phyloP scores from a whole-genome alignment of 2,329 filamentous ascomycete genomes.

The Sporothrix pseudoabietina region DNA sequence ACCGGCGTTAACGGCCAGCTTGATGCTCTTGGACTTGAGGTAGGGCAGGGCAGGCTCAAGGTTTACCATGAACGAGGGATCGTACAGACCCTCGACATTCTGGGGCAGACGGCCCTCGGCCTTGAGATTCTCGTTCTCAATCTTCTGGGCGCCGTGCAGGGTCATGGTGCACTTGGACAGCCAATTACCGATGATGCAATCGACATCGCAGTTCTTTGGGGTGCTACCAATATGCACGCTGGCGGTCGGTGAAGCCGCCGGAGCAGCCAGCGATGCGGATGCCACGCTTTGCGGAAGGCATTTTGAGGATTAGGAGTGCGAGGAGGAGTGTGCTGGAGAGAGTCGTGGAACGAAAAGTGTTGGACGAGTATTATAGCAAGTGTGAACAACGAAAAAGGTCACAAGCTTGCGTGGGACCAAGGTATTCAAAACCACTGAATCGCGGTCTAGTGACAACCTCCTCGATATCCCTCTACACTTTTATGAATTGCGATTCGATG shows the following conservation, averaged over 20 bases:
- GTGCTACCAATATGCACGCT: slow-evolving; percentile 46
- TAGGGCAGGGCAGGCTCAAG: slow-evolving; percentile 40
- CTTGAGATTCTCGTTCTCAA: slow-evolving; percentile 33
- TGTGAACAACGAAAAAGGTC: not conserved
- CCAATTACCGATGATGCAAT: slow-evolving; percentile 42
- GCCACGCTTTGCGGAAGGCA: slow-evolving; percentile 38
- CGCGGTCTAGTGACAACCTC: not conserved
- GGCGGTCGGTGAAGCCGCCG: slow-evolving; percentile 49
- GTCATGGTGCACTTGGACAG: slow-evolving; percentile 42
- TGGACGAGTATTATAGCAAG: not conserved
- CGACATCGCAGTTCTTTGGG: slow-evolving; percentile 44
- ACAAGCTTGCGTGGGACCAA: not conserved
- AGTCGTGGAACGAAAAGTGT: not conserved
- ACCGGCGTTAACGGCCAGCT: slow-evolving; percentile 42
- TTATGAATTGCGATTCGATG: not conserved
- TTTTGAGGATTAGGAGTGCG: not conserved
- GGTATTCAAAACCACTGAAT: slow-evolving; percentile 1
- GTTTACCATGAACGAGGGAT: slow-evolving; percentile 41
- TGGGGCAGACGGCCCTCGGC: slow-evolving; percentile 32
- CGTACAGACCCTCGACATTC: slow-evolving; percentile 37
- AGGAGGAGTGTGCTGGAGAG: not conserved
- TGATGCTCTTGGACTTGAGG: slow-evolving; percentile 37
- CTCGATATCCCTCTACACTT: not conserved
- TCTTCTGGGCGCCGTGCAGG: slow-evolving; percentile 39
- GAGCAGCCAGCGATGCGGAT: slow-evolving; percentile 48